Evolutionary conservation across 2,329 filamentous ascomycete genomes (phyloP), one percentile per base, ranked within the genome.

Genomic region (Polychaeton citri): DNA sequence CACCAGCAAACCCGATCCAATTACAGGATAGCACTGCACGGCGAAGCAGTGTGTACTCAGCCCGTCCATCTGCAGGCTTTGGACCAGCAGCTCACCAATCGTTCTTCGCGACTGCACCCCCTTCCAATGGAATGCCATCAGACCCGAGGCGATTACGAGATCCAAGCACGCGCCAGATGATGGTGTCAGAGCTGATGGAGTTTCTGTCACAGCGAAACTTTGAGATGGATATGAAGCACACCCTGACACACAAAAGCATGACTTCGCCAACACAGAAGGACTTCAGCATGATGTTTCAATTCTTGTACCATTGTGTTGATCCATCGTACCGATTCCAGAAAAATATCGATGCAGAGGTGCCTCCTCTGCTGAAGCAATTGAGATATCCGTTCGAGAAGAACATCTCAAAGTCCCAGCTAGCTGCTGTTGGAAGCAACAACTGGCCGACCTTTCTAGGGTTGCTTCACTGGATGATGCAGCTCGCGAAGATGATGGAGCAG

Each of bases 401-500:
- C 52, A 96, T 98, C 50, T 94, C 86, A 37, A 98, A 96, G 60
- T 94, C 85, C 35, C 86, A 94, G 54, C 85, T 98, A 39, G 77
- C 85, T 0, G 90, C 92, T 2, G 90, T 96, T 0, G 90, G 90
- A 45, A 88, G 87, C 2, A 86, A 94, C 60, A 96, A 96, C 55
- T 98, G 90, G 90, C 81, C 81, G 43, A 90, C 85, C 0, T 96
- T 98, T 52, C 66, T 98, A 9, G 90, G 87, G 0, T 66, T 98
- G 56, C 68, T 98, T 34, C 87, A 98, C 62, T 98, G 90, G 90
- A 88, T 98, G 77, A 94, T 98, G 88, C 87, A 96, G 59, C 67
- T 98, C 35, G 84, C 85, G 4, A 79, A 88, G 48, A 93, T 96
- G 79, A 74, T 96, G 53, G 87, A 96, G 43, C 74, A 81, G 16